Conservation (phyloP, 2,329 filamentous ascomycete genomes). For the Trichoderma sp. region DNA sequence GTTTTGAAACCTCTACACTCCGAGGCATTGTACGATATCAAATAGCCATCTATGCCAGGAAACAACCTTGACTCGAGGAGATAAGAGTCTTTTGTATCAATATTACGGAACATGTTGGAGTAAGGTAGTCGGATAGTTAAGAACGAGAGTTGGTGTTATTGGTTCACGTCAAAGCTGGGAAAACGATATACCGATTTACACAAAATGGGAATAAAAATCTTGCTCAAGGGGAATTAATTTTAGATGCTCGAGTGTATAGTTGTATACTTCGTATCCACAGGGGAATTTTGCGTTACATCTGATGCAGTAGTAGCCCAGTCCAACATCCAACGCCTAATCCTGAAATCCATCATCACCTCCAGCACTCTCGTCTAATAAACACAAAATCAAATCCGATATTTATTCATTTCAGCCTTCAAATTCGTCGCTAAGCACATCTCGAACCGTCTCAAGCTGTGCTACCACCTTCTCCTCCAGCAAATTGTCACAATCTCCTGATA, state of each 20-base stretch:
- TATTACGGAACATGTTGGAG: conserved; percentile 13
- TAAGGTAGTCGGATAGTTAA: neutral
- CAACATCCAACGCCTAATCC: conserved; percentile 28
- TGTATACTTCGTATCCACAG: conserved; percentile 13
- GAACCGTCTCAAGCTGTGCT: conserved; percentile 65
- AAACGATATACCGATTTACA: neutral
- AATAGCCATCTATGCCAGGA: conserved; percentile 2
- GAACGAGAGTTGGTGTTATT: neutral
- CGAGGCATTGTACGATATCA: conserved; percentile 14
- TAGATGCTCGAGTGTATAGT: conserved; percentile 20
- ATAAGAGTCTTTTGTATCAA: conserved; percentile 21
- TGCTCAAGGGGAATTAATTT: conserved; percentile 28
- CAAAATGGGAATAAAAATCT: conserved; percentile 12
- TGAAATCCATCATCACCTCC: conserved; percentile 26
- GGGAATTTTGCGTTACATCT: conserved; percentile 13
- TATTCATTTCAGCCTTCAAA: conserved; percentile 43
- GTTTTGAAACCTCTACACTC: neutral
- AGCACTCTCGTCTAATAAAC: conserved; percentile 27
- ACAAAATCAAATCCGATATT: conserved; percentile 29
- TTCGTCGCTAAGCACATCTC: conserved; percentile 58
- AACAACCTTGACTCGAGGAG: conserved; percentile 1
- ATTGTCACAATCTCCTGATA: conserved; percentile 56
- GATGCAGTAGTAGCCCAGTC: conserved; percentile 25
- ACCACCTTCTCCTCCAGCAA: conserved; percentile 77
- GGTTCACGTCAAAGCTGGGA: neutral